These are phyloP conservation scores for Wickerhamomyces kurtzmanii DNA, from an alignment of 805 yeast species.

Conservation along the genomic window DNA sequence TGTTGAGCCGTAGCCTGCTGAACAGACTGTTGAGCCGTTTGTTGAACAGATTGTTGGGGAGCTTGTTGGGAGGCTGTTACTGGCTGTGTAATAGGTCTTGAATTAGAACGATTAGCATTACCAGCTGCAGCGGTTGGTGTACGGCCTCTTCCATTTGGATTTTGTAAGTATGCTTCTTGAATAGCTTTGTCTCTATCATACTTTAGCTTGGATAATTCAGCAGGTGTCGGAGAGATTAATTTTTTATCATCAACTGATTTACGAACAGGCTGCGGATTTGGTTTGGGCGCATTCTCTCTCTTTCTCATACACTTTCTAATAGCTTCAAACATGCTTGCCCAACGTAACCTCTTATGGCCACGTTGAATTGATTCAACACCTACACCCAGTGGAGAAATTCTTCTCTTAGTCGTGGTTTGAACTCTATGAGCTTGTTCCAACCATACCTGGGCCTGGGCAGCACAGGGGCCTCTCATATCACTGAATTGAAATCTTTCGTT, in stretches of 20 bases:
- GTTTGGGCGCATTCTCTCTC: constrained; percentile 68
- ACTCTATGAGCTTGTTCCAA: constrained; percentile 83
- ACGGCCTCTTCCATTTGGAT: constrained; percentile 14
- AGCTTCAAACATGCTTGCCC: constrained; percentile 98
- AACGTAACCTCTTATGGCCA: constrained; percentile 82
- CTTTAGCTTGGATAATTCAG: constrained; percentile 75
- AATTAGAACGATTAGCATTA: neutral
- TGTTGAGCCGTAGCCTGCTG: too few relatives aligned
- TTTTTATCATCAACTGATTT: constrained; percentile 29
- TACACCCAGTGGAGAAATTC: constrained; percentile 90
- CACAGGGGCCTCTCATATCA: constrained; percentile 82
- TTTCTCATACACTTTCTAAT: constrained; percentile 84
- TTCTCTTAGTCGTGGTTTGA: constrained; percentile 78
- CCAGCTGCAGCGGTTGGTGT: constrained; percentile 1
- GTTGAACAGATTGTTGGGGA: constrained; percentile 16
- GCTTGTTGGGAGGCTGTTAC: constrained; percentile 7
- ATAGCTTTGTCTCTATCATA: constrained; percentile 78
- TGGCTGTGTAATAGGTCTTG: constrained; percentile 3
- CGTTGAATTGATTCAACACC: constrained; percentile 87
- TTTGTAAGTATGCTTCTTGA: constrained; percentile 59
- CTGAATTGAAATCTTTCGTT: constrained; percentile 79
- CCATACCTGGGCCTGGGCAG: constrained; percentile 84
- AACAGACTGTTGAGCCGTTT: constrained; percentile 6
- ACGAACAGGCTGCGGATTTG: constrained; percentile 35
- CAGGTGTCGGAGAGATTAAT: constrained; percentile 64